Base-by-base conservation (phyloP, 2,329 filamentous ascomycete species). In the Blastomyces emzantsi region DNA sequence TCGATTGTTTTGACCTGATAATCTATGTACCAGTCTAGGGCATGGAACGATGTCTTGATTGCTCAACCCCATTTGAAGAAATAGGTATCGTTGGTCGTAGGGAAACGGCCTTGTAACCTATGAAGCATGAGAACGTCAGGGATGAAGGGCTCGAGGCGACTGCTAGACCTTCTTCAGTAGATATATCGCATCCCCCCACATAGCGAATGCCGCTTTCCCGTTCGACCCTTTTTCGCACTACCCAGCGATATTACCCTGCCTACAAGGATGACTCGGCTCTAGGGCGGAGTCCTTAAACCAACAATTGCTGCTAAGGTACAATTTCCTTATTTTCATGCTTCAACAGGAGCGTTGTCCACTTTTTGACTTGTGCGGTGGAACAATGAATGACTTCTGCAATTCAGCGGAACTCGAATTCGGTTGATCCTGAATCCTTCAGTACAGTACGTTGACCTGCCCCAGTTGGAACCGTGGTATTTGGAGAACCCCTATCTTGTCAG, bases 1-100 rank as follows among this genome's bases (percentile, higher is more conserved):
- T 72, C 79, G 88, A 19, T 83, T 88, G 65, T 90, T 90, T 47
- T 59, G 57, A 59, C 2, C 25, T 5, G 15, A 30, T 19, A 43
- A 45, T 30, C 25, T 33, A 7, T 2, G 30, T 15, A 19, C 36
- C 25, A 19, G 7, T 17, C 33, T 2, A n/a, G 11, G 25, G 19
- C 6, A n/a, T 19, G 28, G 51, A 55, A 30, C 5, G 51, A 55
- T 28, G 9, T 36, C 19, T 55, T 6, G 51, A 15, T 25, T 25
- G n/a, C 47, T 11, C 3, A 25, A 25, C 25, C 4, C 22, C 47
- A 25, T 51, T 51, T 51, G 47, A 22, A 25, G n/a, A n/a, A 25
- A 51, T 51, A 25, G 25, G 3, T 51, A 25, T 47, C 45, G 19
- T 11, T 19, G 15, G 17, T 47, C 19, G 8, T 6, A 22, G n/a